phyloP scores from a whole-genome alignment of 176 grass and related monocot species.

The Saccharum officinarum region DNA sequence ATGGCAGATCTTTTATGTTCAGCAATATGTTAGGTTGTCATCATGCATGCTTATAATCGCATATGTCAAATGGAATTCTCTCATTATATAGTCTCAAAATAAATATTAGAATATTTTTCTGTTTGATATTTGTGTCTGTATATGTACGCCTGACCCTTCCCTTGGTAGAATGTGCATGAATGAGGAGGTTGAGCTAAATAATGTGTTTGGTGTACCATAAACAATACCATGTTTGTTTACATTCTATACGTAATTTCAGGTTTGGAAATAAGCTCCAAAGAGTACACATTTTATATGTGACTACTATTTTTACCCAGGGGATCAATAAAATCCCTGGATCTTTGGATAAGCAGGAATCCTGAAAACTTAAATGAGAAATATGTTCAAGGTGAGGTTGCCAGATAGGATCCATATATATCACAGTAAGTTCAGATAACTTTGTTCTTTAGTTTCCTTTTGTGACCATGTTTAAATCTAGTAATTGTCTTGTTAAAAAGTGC shows the following conservation, averaged over 20 bases:
- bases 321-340: neutral
- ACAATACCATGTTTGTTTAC: neutral
- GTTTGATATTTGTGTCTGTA: neutral
- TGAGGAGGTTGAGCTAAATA: neutral
- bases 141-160: neutral
- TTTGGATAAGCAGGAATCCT: slow-evolving; percentile 9
- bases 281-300: neutral
- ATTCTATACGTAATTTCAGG: neutral
- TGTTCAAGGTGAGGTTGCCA: neutral
- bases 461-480: slow-evolving; percentile 14
- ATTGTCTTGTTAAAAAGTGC: neutral
- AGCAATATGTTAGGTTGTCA: neutral
- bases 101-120: neutral
- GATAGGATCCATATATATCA: slow-evolving; percentile 25
- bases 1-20: neutral
- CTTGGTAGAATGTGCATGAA: slow-evolving; percentile 8
- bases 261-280: slow-evolving; percentile 6
- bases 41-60: neutral
- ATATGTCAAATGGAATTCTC: neutral
- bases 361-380: neutral
- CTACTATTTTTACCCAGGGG: neutral
- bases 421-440: slow-evolving; percentile 19
- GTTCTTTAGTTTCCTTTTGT: slow-evolving; percentile 23
- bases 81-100: neutral
- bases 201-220: neutral